phyloP scores from a whole-genome alignment of 192 early-diverging fungal species.

The Backusella luteola region DNA sequence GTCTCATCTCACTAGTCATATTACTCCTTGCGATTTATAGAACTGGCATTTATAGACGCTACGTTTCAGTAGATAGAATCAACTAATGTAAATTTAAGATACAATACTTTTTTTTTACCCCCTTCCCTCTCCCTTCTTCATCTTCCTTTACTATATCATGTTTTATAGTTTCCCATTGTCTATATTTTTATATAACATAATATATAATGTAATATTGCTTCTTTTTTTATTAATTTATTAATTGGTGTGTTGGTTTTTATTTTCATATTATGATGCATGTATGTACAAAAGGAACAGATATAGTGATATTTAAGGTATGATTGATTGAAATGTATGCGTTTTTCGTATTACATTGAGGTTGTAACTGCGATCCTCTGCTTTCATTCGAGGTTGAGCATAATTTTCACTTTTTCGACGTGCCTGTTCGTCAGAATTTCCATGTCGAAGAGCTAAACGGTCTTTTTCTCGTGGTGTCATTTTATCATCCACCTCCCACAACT shows the following conservation, averaged over 20 bases:
- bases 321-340: not conserved
- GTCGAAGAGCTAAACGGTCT: not conserved
- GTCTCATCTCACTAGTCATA: not conserved
- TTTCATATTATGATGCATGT: not conserved
- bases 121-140: not conserved
- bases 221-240: not conserved
- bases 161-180: not conserved
- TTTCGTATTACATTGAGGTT: not conserved
- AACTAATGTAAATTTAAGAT: not conserved
- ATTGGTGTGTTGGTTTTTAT: not conserved
- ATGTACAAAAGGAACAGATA: not conserved
- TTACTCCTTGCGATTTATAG: conserved; percentile 1
- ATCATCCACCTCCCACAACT: not conserved
- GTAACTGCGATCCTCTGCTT: not conserved
- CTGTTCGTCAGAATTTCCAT: not conserved
- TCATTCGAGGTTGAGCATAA: not conserved
- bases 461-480: not conserved
- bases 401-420: not conserved
- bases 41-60: conserved; percentile 11
- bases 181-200: not conserved
- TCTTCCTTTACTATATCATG: not conserved
- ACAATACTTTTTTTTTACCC: not conserved
- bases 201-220: not conserved
- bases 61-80: not conserved
- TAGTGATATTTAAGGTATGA: not conserved